A percentile compares a stretch with the other conserved stretches of the same genome.
Conservation (phyloP, 2,329 filamentous ascomycete species). For the Fusarium oligoseptatum region DNA sequence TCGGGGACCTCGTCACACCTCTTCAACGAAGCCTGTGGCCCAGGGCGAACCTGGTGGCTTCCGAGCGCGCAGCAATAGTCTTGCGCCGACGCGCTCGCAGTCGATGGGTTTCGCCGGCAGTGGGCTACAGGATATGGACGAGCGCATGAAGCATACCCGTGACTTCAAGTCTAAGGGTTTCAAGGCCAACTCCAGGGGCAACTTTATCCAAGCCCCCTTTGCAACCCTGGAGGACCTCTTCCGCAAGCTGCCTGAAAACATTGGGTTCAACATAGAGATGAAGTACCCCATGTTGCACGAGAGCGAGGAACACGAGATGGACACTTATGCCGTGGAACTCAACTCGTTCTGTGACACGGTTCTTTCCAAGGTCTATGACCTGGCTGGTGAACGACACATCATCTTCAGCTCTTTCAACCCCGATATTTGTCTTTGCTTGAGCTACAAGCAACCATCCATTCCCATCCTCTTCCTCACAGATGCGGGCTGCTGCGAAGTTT, state of each 20-base stretch:
- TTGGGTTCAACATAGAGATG: slow-evolving; percentile 99
- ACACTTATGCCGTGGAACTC: slow-evolving; percentile 93
- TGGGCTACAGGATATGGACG: slow-evolving; percentile 64
- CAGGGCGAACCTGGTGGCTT: slow-evolving; percentile 51
- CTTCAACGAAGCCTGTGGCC: slow-evolving; percentile 31
- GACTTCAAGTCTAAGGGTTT: slow-evolving; percentile 96
- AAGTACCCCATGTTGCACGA: slow-evolving; percentile 99
- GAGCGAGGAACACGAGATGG: slow-evolving; percentile 95
- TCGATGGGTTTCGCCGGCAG: slow-evolving; percentile 66
- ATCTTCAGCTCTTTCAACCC: slow-evolving; percentile 99
- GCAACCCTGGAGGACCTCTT: slow-evolving; percentile 96
- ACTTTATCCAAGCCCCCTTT: slow-evolving; percentile 96
- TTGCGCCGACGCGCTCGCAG: slow-evolving; percentile 63
- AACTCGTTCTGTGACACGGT: slow-evolving; percentile 98
- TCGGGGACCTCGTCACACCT: slow-evolving; percentile 27
- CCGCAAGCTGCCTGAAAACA: slow-evolving; percentile 80
- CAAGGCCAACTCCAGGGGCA: slow-evolving; percentile 94
- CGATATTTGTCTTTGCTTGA: slow-evolving; percentile 92
- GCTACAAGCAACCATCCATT: slow-evolving; percentile 97
- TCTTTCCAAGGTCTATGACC: slow-evolving; percentile 88
- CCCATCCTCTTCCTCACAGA: slow-evolving; percentile 96
- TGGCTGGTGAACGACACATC: slow-evolving; percentile 86
- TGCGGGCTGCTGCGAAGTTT: slow-evolving; percentile 82
- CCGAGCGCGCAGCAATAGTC: slow-evolving; percentile 54
- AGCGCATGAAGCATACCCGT: slow-evolving; percentile 96